Conservation (phyloP, 2,329 filamentous ascomycete species). For the Fusarium haematococcum region DNA sequence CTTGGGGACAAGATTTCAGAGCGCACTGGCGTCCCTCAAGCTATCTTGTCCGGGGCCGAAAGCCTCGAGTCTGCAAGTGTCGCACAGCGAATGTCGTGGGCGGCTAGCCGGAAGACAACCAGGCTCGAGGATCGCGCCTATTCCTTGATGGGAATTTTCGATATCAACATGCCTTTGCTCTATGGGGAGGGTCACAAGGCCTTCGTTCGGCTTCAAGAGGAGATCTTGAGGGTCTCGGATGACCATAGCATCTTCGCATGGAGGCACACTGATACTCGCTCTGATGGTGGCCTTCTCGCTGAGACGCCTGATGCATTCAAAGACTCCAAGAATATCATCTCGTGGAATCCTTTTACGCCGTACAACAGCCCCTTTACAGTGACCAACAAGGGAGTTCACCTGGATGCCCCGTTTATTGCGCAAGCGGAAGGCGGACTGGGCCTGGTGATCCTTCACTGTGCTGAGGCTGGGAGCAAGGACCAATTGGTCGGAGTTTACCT, state of each 20-base stretch:
- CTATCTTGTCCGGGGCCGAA: not conserved
- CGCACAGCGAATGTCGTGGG: constrained; percentile 42
- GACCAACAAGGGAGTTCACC: constrained; percentile 5
- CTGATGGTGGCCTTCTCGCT: constrained; percentile 11
- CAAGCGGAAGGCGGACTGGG: not conserved
- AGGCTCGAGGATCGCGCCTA: constrained; percentile 46
- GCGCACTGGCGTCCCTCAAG: not conserved
- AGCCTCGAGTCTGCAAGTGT: constrained; percentile 32
- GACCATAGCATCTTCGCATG: constrained; percentile 16
- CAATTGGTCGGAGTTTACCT: not conserved
- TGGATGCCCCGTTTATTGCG: constrained; percentile 13
- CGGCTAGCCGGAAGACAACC: constrained; percentile 39
- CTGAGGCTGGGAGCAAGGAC: not conserved
- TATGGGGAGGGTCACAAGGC: constrained; percentile 45
- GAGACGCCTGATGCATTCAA: not conserved
- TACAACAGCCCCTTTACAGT: constrained; percentile 8
- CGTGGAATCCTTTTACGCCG: not conserved
- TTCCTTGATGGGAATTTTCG: constrained; percentile 47
- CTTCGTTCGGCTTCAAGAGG: constrained; percentile 39
- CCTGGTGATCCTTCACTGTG: constrained; percentile 11
- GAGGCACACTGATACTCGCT: not conserved
- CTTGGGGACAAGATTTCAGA: not conserved
- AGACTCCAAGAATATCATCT: constrained; percentile 2
- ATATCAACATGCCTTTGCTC: constrained; percentile 46
- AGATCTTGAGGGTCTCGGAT: constrained; percentile 26